These are phyloP conservation scores for Penicillium decumbens DNA, from an alignment of 2,329 filamentous ascomycete species.

Conservation along the genomic window DNA sequence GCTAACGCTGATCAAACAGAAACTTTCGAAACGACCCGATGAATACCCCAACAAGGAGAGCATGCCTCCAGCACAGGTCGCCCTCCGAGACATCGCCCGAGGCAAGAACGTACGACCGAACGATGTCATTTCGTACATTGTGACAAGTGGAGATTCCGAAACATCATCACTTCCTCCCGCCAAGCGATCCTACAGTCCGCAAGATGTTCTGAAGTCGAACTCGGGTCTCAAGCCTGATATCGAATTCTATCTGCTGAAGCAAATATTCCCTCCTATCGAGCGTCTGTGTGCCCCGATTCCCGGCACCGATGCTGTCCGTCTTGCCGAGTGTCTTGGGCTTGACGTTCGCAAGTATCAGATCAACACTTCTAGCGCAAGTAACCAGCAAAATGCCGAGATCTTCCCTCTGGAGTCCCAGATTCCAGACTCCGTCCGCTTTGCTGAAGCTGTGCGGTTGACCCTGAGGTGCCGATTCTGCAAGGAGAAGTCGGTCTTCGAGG, in stretches of 20 bases:
- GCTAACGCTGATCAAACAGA: conserved; percentile 43
- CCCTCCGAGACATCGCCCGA: conserved; percentile 76
- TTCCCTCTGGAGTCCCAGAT: conserved; percentile 92
- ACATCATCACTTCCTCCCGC: conserved; percentile 61
- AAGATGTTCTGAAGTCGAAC: conserved; percentile 75
- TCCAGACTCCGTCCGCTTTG: conserved; percentile 83
- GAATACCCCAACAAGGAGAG: conserved; percentile 92
- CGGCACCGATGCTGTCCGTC: conserved; percentile 81
- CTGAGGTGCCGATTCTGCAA: conserved; percentile 82
- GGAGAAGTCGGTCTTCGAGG: conserved; percentile 67
- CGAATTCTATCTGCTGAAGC: conserved; percentile 98
- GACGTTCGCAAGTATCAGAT: conserved; percentile 83
- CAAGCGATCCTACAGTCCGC: conserved; percentile 81
- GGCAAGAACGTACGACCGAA: conserved; percentile 87
- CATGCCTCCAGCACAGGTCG: conserved; percentile 97
- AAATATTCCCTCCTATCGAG: conserved; percentile 96
- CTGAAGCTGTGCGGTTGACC: conserved; percentile 68
- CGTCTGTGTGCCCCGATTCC: conserved; percentile 93
- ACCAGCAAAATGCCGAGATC: conserved; percentile 62
- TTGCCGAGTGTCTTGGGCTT: conserved; percentile 90
- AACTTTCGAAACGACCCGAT: conserved; percentile 87
- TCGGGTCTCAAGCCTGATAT: conserved; percentile 76
- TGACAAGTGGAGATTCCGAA: conserved; percentile 64
- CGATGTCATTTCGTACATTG: conserved; percentile 94
- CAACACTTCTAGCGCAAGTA: conserved; percentile 52